Conservation (phyloP, 352 stramenopile genomes). For the Globisporangium yorkense region DNA sequence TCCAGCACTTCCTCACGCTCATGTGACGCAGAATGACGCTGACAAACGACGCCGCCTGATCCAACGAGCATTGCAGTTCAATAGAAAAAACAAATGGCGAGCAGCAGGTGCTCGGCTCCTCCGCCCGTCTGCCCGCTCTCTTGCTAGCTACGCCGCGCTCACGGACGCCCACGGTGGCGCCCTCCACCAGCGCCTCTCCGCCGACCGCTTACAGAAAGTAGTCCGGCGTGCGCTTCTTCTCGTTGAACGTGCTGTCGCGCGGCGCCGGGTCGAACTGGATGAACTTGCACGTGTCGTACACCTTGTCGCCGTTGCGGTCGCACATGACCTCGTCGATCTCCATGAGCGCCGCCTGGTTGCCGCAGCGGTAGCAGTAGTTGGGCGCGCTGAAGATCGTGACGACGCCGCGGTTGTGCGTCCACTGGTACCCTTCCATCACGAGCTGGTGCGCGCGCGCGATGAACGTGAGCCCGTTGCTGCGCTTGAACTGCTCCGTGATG, state of each 20-base stretch:
- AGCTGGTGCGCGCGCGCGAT: slow-evolving; percentile 87
- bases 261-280: slow-evolving; percentile 90
- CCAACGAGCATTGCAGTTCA: slow-evolving; percentile 9
- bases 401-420: slow-evolving; percentile 88
- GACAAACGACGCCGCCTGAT: background rate
- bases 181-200: background rate
- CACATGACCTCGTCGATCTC: slow-evolving; percentile 92
- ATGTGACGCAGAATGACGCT: slow-evolving; percentile 22
- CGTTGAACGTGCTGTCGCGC: slow-evolving; percentile 89
- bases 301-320: slow-evolving; percentile 83
- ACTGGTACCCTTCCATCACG: slow-evolving; percentile 94
- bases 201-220: slow-evolving; percentile 82
- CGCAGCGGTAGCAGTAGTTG: slow-evolving; percentile 95
- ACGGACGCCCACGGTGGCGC: background rate
- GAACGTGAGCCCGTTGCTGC: slow-evolving; percentile 84
- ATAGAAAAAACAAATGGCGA: slow-evolving; percentile 9
- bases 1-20: slow-evolving; percentile 81
- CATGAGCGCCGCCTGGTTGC: slow-evolving; percentile 95
- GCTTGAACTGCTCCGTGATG: slow-evolving; percentile 89
- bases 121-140: background rate
- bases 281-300: slow-evolving; percentile 91
- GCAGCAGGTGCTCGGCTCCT: too few relatives aligned
- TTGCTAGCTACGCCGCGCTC: background rate
- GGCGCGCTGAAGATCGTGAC: slow-evolving; percentile 92
- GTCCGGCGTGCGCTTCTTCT: slow-evolving; percentile 89